Percentiles rank a stretch among this genome's conserved stretches.
Evolutionary conservation across 768 basidiomycete genomes (phyloP).

Genomic region (Clitopilus passeckerianus): DNA sequence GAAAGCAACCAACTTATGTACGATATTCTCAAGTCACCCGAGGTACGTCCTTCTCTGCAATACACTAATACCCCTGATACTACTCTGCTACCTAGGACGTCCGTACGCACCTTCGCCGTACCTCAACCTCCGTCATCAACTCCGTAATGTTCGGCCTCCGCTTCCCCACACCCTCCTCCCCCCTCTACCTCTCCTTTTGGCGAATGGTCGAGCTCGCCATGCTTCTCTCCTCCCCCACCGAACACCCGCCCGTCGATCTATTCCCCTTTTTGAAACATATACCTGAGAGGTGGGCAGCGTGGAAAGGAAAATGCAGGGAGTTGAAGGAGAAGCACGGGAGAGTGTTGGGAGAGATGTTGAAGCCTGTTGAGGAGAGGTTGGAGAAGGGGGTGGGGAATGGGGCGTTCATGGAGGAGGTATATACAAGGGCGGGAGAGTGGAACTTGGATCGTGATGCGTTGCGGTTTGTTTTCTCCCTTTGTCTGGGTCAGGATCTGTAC

Average conservation of each 20-base stretch:
- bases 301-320: slow-evolving; percentile 7
- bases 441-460: neutral
- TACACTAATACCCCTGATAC: neutral
- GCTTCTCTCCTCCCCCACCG: neutral
- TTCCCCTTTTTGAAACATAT: slow-evolving; percentile 7
- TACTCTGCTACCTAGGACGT: neutral
- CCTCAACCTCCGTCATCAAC: neutral
- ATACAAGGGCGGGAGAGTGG: slow-evolving; percentile 5
- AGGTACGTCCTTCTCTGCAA: too few relatives aligned
- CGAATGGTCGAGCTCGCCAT: neutral
- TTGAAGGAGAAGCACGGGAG: slow-evolving; percentile 1
- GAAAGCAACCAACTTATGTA: neutral
- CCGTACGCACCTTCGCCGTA: neutral
- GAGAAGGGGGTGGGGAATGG: slow-evolving; percentile 13
- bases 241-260: neutral
- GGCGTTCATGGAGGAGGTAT: slow-evolving; percentile 18
- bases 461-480: neutral
- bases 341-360: slow-evolving; percentile 3
- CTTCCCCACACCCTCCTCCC: neutral
- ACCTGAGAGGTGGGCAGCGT: slow-evolving; percentile 11
- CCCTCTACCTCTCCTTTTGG: neutral
- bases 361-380: slow-evolving; percentile 3
- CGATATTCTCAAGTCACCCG: neutral
- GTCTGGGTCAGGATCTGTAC: too few relatives aligned
- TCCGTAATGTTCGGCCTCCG: neutral